phyloP scores from a whole-genome alignment of 2,329 filamentous ascomycete genomes.

The Paramyrothecium sp. region DNA sequence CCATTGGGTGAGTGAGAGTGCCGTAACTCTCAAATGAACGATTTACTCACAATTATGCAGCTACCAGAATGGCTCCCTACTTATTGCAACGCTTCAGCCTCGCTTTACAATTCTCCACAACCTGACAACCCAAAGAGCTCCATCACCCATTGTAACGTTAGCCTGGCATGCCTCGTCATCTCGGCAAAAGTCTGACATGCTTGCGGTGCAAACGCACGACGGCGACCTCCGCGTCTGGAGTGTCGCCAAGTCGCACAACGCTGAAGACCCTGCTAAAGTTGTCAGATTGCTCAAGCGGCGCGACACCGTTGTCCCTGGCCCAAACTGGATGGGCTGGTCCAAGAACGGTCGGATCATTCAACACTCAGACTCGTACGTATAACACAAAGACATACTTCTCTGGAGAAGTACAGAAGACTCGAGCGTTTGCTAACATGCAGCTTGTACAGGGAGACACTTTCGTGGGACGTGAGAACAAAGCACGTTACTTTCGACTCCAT shows the following conservation, averaged over 20 bases:
- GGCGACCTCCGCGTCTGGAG: slow-evolving; percentile 97
- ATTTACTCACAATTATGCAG: slow-evolving; percentile 42
- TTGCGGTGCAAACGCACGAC: slow-evolving; percentile 88
- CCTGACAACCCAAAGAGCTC: slow-evolving; percentile 76
- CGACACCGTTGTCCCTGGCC: slow-evolving; percentile 70
- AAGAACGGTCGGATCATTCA: slow-evolving; percentile 97
- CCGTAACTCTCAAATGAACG: neutral
- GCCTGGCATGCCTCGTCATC: slow-evolving; percentile 97
- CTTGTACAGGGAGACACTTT: slow-evolving; percentile 72
- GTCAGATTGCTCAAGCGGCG: slow-evolving; percentile 82
- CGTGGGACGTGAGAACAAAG: slow-evolving; percentile 98
- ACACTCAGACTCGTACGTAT: slow-evolving; percentile 79
- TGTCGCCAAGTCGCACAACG: slow-evolving; percentile 75
- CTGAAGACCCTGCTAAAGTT: slow-evolving; percentile 77
- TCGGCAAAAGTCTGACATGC: slow-evolving; percentile 96
- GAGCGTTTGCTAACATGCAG: slow-evolving; percentile 42
- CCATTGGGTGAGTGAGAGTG: slow-evolving; percentile 70
- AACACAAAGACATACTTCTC: slow-evolving; percentile 10
- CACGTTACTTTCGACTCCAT: slow-evolving; percentile 88
- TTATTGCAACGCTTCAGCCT: slow-evolving; percentile 86
- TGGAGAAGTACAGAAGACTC: slow-evolving; percentile 32
- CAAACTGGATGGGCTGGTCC: slow-evolving; percentile 98
- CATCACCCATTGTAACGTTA: slow-evolving; percentile 82
- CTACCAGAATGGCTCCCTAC: slow-evolving; percentile 90
- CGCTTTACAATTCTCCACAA: slow-evolving; percentile 94